These are phyloP conservation scores for Rhexocercosporidium sp. DNA, from an alignment of 2,329 filamentous ascomycete genomes.

Conservation along the genomic window DNA sequence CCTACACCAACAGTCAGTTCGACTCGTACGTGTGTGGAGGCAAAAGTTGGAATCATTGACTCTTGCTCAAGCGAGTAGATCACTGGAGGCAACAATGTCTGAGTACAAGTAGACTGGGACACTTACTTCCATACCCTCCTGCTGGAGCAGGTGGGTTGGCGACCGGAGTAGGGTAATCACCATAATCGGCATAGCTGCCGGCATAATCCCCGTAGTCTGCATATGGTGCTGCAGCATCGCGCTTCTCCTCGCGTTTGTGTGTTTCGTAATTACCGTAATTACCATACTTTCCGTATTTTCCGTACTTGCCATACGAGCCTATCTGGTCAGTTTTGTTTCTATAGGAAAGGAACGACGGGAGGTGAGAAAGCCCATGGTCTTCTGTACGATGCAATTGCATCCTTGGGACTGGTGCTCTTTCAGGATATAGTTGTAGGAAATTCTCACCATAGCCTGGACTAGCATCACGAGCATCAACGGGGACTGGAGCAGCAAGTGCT, in stretches of 20 bases:
- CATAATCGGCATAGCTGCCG: conserved; percentile 12
- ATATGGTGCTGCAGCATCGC: conserved; percentile 1
- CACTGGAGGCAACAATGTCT: too few relatives aligned
- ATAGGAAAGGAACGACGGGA: too few relatives aligned
- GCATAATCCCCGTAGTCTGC: conserved; percentile 18
- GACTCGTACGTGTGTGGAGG: too few relatives aligned
- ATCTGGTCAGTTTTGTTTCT: neutral
- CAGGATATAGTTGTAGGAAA: too few relatives aligned
- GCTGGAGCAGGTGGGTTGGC: conserved; percentile 6
- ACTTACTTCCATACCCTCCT: conserved; percentile 12
- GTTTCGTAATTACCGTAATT: conserved; percentile 21
- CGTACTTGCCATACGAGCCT: neutral
- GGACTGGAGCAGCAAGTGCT: conserved; percentile 14
- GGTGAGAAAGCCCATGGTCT: too few relatives aligned
- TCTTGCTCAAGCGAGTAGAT: too few relatives aligned
- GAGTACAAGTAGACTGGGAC: too few relatives aligned
- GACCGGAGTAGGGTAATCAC: neutral
- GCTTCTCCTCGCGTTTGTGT: conserved; percentile 17
- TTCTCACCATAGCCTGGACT: neutral
- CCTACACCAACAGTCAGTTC: neutral
- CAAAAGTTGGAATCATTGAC: too few relatives aligned
- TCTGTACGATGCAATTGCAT: too few relatives aligned
- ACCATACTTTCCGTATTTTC: conserved; percentile 18
- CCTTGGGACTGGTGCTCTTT: too few relatives aligned
- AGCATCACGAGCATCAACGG: conserved; percentile 3